Base-by-base conservation (phyloP, 2,329 filamentous ascomycete genomes). In the Colletotrichum lini region DNA sequence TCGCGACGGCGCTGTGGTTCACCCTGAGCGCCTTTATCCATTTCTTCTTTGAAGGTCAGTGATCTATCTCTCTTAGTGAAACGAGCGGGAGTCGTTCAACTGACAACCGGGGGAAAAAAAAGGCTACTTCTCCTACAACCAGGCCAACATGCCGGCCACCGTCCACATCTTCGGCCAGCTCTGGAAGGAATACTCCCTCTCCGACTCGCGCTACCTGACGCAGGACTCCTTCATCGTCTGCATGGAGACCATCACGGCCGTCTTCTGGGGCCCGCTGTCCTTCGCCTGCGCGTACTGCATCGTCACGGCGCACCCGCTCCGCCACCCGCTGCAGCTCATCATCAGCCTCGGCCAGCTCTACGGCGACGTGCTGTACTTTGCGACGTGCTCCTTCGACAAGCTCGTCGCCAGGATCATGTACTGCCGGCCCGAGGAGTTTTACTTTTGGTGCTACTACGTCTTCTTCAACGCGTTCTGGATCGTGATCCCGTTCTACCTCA, bases 1-100 rank as follows among this genome's bases (percentile, higher is more conserved):
- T 90, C 56, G 75, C 87, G 15, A 88, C 88, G 5, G 88, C 92
- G 26, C 81, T 94, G 81, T 96, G 94, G 94, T 95, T 95, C 79
- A 87, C 92, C 26, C 84, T 96, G 16, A 93, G 92, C 86, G 88
- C 83, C 79, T 87, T 74, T 72, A 85, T 84, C 71, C 83, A 84
- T 72, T 63, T 83, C 26, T 80, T 83, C 73, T 81, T 86, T 49
- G 84, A 86, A 75, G 82, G 80, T 81, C 73, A 42, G 66, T 4
- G 1, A 18, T 12, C 4, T 7, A 8, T 13, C 38, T 9, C 12
- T 2, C n/a, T 0, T 35, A 9, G 30, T 40, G 7, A 15, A 16
- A 9, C 15, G 38, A 13, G 9, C 4, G 12, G 42, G 0, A 9
- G 10, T 30, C 26, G 6, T 3, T n/a, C 12, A 10, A 57, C 44